Evolutionary conservation across 2,329 filamentous ascomycete genomes (phyloP).

Genomic region (Paecilomyces niveus): DNA sequence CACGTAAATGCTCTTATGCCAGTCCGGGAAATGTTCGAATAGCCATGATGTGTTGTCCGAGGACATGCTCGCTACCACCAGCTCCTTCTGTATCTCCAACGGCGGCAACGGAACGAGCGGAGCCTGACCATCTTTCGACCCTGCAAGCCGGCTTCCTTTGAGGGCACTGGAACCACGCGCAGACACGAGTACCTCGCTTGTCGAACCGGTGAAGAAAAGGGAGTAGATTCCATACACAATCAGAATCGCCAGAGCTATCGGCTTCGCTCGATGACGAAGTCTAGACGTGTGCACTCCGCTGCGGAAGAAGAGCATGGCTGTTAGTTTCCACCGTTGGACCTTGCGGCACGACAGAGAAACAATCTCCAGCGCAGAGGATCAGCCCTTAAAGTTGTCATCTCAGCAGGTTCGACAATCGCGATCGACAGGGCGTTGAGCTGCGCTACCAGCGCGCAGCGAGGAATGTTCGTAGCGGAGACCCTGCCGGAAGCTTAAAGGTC

Average conservation of each 20-base stretch:
- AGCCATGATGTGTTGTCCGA: slow-evolving; percentile 35
- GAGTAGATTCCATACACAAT: slow-evolving; percentile 26
- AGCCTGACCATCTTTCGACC: not conserved
- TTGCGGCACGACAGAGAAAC: not conserved
- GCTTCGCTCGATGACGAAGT: slow-evolving; percentile 26
- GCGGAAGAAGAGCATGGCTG: slow-evolving; percentile 25
- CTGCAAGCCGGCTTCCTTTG: not conserved
- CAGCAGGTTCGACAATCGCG: not conserved
- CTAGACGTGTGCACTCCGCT: slow-evolving; percentile 26
- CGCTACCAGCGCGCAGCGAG: not conserved
- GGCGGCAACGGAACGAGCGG: slow-evolving; percentile 1
- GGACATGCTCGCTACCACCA: slow-evolving; percentile 35
- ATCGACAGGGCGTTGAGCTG: not conserved
- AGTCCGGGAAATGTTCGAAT: slow-evolving; percentile 33
- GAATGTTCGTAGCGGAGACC: not conserved
- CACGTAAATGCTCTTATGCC: slow-evolving; percentile 50
- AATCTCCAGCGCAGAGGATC: not conserved
- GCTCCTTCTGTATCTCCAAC: slow-evolving; percentile 15
- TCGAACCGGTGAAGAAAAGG: slow-evolving; percentile 21
- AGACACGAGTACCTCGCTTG: not conserved
- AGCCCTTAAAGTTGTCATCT: not conserved
- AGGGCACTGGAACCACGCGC: too few species aligned
- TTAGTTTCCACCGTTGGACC: not conserved
- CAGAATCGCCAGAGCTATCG: slow-evolving; percentile 26
- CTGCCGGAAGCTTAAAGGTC: not conserved